Evolutionary conservation across 192 early-diverging fungal genomes (phyloP).

Genomic region (Coemansia sp.): DNA sequence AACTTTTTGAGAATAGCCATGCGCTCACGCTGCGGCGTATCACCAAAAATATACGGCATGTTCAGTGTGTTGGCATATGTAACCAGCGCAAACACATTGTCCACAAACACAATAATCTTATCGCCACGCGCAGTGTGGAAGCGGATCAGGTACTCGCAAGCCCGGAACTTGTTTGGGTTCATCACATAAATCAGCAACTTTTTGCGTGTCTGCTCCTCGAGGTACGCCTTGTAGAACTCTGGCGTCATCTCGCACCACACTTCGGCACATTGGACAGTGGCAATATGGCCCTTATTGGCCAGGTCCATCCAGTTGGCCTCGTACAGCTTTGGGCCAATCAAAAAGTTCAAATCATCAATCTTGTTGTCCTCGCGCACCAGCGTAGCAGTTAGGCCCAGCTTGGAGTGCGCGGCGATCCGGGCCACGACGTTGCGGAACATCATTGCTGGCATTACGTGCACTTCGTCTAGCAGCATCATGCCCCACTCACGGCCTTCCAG

Average conservation of each 20-base stretch:
- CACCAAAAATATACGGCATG: slow-evolving; percentile 88
- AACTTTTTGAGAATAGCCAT: slow-evolving; percentile 90
- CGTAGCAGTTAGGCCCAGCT: slow-evolving; percentile 94
- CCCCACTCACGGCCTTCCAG: slow-evolving; percentile 92
- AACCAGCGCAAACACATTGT: slow-evolving; percentile 91
- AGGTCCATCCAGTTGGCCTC: slow-evolving; percentile 99
- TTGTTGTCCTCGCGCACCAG: slow-evolving; percentile 97
- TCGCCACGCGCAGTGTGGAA: slow-evolving; percentile 91
- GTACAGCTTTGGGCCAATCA: slow-evolving; percentile 98
- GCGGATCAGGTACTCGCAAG: slow-evolving; percentile 91
- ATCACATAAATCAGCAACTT: slow-evolving; percentile 82
- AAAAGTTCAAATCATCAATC: slow-evolving; percentile 93
- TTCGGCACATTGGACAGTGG: slow-evolving; percentile 95
- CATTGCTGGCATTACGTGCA: slow-evolving; percentile 95
- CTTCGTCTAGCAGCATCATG: slow-evolving; percentile 93
- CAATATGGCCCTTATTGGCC: slow-evolving; percentile 90
- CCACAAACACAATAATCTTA: slow-evolving; percentile 98
- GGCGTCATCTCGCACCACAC: slow-evolving; percentile 98
- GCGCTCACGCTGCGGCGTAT: slow-evolving; percentile 82
- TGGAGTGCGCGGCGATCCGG: slow-evolving; percentile 87
- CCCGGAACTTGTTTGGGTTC: slow-evolving; percentile 97
- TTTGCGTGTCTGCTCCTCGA: slow-evolving; percentile 74
- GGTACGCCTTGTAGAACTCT: slow-evolving; percentile 92
- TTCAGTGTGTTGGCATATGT: slow-evolving; percentile 81
- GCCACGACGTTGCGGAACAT: slow-evolving; percentile 93